Base-by-base conservation (phyloP, 768 basidiomycete species). In the Stropharia rugosoannulata region DNA sequence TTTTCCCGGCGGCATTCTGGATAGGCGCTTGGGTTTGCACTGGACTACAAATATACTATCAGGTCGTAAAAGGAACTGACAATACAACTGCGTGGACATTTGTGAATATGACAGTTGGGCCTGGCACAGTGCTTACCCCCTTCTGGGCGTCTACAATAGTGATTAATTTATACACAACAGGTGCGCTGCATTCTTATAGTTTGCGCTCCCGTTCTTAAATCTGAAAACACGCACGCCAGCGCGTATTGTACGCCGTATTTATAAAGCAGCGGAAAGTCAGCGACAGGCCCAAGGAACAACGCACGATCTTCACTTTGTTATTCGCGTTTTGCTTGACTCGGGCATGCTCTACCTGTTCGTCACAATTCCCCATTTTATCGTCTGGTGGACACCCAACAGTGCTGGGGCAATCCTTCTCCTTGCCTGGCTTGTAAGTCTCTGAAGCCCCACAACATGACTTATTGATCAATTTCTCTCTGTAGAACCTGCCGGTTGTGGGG, bases 1-100 rank as follows among this genome's bases (percentile, higher is more conserved):
- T 51, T 10, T 46, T 57, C 38, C 56, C 56, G 11, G 39, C 27
- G 6, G 8, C 51, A 2, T 57, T 57, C 38, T 57, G 56, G 56
- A 13, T 57, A 7, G 56, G 56, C 2, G 56, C 49, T 1, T n/a
- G 46, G 1, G 56, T 46, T 1, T 57, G 56, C 27, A 57, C 56
- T 19, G 36, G 18, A 12, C 41, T 57, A 9, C 56, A 57, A 39
- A n/a, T 51, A 16, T 57, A 57, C 18, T 38, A 19, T 9, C 49
- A 49, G 22, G 35, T 25, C 16, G 49, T 49, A 19, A 49, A 38
- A 19, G 37, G 49, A 15, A 27, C 35, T 19, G 37, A 49, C 16
- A 49, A 38, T 15, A 49, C 35, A 1, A 38, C 35, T 5, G 49
- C 49, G 0, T 49, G 49, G 49, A 37, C 37, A 2, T 37, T 37